Percentiles rank a stretch among this genome's conserved stretches.
Evolutionary conservation across 108 stramenopile species (phyloP).

Genomic region (Cyclotella baltica): DNA sequence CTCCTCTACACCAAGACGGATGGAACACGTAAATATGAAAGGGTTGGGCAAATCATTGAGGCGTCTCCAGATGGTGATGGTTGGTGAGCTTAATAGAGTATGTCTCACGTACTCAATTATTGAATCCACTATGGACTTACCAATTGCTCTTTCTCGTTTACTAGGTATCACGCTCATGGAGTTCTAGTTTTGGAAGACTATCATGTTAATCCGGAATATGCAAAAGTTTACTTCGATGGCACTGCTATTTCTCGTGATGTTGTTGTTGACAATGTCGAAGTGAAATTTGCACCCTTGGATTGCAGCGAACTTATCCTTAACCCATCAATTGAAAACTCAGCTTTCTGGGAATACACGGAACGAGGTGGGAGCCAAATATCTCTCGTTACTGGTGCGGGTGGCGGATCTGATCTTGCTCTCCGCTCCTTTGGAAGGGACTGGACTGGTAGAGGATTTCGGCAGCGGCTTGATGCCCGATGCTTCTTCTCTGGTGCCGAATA

Average conservation of each 20-base stretch:
- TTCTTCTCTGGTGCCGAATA: slow-evolving; percentile 45
- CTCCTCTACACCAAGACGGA: slow-evolving; percentile 28
- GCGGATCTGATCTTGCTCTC: slow-evolving; percentile 33
- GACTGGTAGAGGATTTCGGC: slow-evolving; percentile 31
- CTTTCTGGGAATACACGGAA: slow-evolving; percentile 40
- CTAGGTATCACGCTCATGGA: slow-evolving; percentile 48
- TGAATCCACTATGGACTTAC: neutral
- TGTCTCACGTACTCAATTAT: neutral
- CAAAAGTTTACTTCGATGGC: slow-evolving; percentile 45
- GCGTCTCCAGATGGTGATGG: slow-evolving; percentile 43
- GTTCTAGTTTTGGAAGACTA: slow-evolving; percentile 19
- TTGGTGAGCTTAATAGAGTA: slow-evolving; percentile 28
- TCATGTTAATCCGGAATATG: slow-evolving; percentile 18
- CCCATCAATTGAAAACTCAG: slow-evolving; percentile 28
- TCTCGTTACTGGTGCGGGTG: slow-evolving; percentile 28
- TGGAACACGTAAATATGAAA: slow-evolving; percentile 3
- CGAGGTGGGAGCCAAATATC: slow-evolving; percentile 22
- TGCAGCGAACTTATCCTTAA: slow-evolving; percentile 45
- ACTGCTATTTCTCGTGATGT: slow-evolving; percentile 30
- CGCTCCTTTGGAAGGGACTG: slow-evolving; percentile 34
- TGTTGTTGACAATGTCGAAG: slow-evolving; percentile 44
- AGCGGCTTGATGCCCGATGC: slow-evolving; percentile 49
- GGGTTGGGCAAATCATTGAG: slow-evolving; percentile 30
- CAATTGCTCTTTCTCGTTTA: neutral
- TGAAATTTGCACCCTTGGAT: slow-evolving; percentile 22